A percentile compares a stretch with the other conserved stretches of the same genome.
These are phyloP conservation scores for Starmerella stellata DNA, from an alignment of 805 yeast species.

Conservation along the genomic window DNA sequence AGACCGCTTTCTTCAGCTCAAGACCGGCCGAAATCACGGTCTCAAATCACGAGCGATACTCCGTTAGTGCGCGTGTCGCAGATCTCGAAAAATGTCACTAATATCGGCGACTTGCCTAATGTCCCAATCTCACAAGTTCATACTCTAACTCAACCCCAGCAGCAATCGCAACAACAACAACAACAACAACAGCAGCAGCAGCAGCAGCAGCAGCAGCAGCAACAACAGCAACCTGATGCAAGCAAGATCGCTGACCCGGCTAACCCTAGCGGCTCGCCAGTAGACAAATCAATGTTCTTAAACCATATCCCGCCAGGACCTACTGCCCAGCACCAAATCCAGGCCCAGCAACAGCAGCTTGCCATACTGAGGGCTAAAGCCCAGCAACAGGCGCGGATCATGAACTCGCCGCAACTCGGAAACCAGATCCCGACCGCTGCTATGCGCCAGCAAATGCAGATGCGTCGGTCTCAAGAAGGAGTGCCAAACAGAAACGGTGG, in stretches of 20 bases:
- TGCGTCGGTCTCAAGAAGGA: constrained; percentile 1
- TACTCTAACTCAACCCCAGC: too few relatives aligned
- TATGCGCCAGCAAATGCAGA: constrained; percentile 1
- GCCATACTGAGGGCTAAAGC: constrained; percentile 12
- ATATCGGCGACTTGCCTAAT: background rate
- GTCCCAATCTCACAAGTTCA: background rate
- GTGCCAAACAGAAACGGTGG: background rate
- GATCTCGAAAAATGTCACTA: background rate
- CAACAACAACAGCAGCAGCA: too few relatives aligned
- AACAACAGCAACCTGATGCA: background rate
- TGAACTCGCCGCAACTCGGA: background rate
- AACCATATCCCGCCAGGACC: constrained; percentile 15
- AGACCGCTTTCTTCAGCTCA: background rate
- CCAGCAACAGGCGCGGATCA: constrained; percentile 5
- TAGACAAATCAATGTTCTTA: background rate
- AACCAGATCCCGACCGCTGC: constrained; percentile 1
- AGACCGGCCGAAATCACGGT: background rate
- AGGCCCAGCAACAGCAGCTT: constrained; percentile 16
- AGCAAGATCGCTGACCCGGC: background rate
- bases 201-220: constrained; percentile 1
- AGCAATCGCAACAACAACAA: background rate
- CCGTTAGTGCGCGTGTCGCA: background rate
- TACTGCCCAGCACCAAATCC: constrained; percentile 15
- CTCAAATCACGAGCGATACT: background rate
- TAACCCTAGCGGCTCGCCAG: background rate